A percentile compares a stretch with the other conserved stretches of the same genome.
Evolutionary conservation across 495 filamentous ascomycete genomes (phyloP).

Genomic region (Letharia lupina): DNA sequence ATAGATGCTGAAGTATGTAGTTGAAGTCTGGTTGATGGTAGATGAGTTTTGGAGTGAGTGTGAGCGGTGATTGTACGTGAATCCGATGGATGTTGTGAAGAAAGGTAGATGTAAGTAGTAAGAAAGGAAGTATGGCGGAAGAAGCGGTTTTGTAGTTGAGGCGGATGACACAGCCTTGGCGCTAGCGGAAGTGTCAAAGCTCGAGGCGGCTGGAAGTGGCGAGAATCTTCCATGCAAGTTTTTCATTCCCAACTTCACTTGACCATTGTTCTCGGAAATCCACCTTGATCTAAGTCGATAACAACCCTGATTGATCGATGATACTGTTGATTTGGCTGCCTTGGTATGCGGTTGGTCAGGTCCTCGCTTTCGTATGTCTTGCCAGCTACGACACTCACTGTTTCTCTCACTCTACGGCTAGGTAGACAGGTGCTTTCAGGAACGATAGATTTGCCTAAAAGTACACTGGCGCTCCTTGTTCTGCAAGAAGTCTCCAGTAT

Average conservation of each 20-base stretch:
- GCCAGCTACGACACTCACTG: background rate
- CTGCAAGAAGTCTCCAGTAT: background rate
- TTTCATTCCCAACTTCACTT: too few species aligned
- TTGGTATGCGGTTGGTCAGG: background rate
- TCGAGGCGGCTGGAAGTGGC: conserved; percentile 1
- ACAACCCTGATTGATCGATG: background rate
- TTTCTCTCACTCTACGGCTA: background rate
- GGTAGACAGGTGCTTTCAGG: background rate
- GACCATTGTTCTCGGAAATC: too few species aligned
- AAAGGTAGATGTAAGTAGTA: conserved; percentile 22
- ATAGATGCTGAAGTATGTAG: conserved; percentile 10
- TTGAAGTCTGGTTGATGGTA: conserved; percentile 5
- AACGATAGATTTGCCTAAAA: background rate
- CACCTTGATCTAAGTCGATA: too few species aligned
- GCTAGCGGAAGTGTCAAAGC: conserved; percentile 9
- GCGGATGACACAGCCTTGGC: conserved; percentile 19
- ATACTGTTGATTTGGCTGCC: background rate
- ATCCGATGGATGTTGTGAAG: conserved; percentile 9
- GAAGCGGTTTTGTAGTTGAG: conserved; percentile 21
- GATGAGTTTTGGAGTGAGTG: conserved; percentile 19
- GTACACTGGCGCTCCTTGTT: background rate
- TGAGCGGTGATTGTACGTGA: conserved; percentile 9
- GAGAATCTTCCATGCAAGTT: background rate
- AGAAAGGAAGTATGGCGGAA: conserved; percentile 14
- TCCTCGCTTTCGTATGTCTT: background rate